A percentile compares a stretch with the other conserved stretches of the same genome.
Conservation (phyloP, 371 early-diverging fungal genomes). For the Homolaphlyctis polyrhiza region DNA sequence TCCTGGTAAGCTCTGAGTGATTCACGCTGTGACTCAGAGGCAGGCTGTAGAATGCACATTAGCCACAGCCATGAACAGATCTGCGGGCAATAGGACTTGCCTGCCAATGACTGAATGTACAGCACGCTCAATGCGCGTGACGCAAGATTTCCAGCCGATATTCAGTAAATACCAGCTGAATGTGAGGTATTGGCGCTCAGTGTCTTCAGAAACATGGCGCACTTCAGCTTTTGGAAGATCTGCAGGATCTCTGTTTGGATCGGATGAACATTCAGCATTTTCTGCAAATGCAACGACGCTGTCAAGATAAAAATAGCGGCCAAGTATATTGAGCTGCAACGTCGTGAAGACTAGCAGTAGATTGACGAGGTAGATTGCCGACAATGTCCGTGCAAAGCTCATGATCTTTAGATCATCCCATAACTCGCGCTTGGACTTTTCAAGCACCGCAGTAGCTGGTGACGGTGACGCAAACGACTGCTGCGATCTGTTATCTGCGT, state of each 20-base stretch:
- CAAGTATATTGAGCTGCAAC: conserved; percentile 85
- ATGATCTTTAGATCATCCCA: conserved; percentile 86
- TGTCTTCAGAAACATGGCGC: conserved; percentile 37
- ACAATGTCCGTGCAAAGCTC: conserved; percentile 79
- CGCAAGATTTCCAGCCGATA: conserved; percentile 76
- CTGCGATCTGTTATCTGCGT: not conserved
- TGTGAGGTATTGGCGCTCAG: conserved; percentile 78
- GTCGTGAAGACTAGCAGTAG: conserved; percentile 76
- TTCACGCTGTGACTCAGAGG: conserved; percentile 29
- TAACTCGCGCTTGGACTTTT: conserved; percentile 54
- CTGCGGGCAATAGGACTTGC: conserved; percentile 31
- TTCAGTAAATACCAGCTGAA: conserved; percentile 90
- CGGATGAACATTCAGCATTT: not conserved
- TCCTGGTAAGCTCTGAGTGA: not conserved
- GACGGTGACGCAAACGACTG: not conserved
- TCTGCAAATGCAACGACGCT: conserved; percentile 50
- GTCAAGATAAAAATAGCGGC: conserved; percentile 86
- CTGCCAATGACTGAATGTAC: conserved; percentile 61
- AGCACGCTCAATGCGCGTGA: conserved; percentile 57
- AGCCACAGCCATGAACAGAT: not conserved
- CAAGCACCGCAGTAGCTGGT: not conserved
- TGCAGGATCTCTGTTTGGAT: not conserved
- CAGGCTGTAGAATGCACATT: conserved; percentile 18
- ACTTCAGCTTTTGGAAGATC: not conserved
- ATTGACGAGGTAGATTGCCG: conserved; percentile 74